Base-by-base conservation (phyloP, 495 filamentous ascomycete species). In the Penicillium mononematosum region DNA sequence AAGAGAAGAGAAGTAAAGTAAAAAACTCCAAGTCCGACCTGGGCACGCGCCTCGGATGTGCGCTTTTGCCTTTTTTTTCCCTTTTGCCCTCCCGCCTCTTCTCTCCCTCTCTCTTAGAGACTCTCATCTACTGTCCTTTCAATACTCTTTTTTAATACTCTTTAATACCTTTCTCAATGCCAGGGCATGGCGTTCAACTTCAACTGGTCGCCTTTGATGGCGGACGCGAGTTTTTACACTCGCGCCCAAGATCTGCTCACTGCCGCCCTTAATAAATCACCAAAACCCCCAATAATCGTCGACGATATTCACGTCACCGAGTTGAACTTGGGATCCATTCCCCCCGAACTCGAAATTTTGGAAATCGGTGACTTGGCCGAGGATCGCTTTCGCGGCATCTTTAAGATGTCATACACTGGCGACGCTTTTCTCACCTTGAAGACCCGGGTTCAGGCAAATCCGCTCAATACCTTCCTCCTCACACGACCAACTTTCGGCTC, bases 191-290 rank as follows among this genome's bases (percentile, higher is more conserved):
- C 94, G 60, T 98, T 98, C 86, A 97, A 96, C 81, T 98, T 98
- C 90, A 98, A 98, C 91, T 98, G 94, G 94, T 96, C 92, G 82
- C 94, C 94, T 69, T 83, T 98, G 63, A 92, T 92, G 74, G 92
- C 92, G 63, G 90, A 96, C 79, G 91, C 91, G 69, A 74, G 76
- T 56, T 95, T 95, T 77, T 95, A 95, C 74, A 83, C 86, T 65
- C 85, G 91, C 65, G 94, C 94, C 49, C 89, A 92, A 70, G 92
- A 96, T 63, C 89, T 98, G 66, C 83, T 98, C 46, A 98, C 94
- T 24, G 86, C 88, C 43, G 95, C 94, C 29, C 81, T 98, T 62
- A 98, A 98, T 82, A 98, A 98, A 74, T 96, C 91, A 32, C 92
- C 93, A 47, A 98, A 98, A 65, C 94, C 94, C 5, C 93, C 94